Conservation (phyloP, 164 flowering plant species). For the Magnolia officinalis region DNA sequence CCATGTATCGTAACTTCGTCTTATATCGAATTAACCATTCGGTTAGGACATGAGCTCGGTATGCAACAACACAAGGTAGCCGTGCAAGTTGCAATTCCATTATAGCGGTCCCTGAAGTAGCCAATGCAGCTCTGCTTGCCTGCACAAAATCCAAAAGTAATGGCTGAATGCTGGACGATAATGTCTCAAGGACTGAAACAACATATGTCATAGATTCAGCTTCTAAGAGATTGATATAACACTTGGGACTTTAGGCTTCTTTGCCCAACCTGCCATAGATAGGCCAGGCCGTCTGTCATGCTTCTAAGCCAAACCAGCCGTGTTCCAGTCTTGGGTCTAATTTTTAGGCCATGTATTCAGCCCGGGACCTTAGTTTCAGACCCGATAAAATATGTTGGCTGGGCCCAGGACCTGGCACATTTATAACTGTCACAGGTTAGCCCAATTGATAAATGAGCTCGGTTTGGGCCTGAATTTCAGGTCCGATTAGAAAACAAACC, state of each 20-base stretch:
- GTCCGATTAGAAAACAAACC: not conserved
- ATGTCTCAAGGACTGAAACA: not conserved
- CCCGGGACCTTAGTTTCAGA: no score
- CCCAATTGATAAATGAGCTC: no score
- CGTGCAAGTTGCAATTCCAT: constrained; percentile 89
- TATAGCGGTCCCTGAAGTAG: constrained; percentile 91
- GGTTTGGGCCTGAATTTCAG: not conserved
- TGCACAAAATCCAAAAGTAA: constrained; percentile 28
- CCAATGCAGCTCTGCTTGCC: constrained; percentile 85
- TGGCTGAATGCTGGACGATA: not conserved
- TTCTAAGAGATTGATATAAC: no score
- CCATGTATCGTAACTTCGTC: constrained; percentile 72
- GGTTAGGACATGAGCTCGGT: constrained; percentile 82
- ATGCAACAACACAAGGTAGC: constrained; percentile 82
- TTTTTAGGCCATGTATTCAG: no score
- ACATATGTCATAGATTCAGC: not conserved
- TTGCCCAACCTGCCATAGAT: no score
- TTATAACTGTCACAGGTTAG: not conserved
- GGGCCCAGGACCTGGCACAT: no score
- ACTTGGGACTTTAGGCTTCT: no score
- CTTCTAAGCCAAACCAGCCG: not conserved
- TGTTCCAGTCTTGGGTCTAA: not conserved
- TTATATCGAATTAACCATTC: constrained; percentile 69
- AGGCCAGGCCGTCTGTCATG: no score
- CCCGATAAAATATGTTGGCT: no score